A percentile compares a stretch with the other conserved stretches of the same genome.
phyloP scores from a whole-genome alignment of 1,284 basidiomycete species.

The Apiotrichum laibachii region DNA sequence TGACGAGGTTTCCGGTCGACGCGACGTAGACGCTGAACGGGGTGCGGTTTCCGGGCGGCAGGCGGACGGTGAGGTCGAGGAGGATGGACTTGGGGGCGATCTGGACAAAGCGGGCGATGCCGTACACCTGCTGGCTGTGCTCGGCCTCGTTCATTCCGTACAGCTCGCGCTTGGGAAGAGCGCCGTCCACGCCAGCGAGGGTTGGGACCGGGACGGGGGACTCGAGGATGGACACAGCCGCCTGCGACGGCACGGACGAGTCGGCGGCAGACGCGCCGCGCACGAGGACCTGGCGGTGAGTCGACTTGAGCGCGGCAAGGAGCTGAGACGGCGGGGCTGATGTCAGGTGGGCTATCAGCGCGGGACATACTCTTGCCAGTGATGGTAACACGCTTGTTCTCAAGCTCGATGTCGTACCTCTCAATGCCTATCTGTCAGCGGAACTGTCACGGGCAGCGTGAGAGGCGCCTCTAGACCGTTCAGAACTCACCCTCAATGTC shows the following conservation, averaged over 20 bases:
- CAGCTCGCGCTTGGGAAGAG: slow-evolving; percentile 25
- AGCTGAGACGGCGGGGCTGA: slow-evolving; percentile 50
- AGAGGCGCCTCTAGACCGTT: background rate
- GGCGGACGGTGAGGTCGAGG: slow-evolving; percentile 50
- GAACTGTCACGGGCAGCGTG: too few species aligned
- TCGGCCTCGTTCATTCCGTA: slow-evolving; percentile 45
- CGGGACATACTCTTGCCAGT: slow-evolving; percentile 45
- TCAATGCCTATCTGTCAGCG: slow-evolving; percentile 38
- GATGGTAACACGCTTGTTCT: slow-evolving; percentile 49
- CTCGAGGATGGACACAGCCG: slow-evolving; percentile 52
- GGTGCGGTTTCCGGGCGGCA: slow-evolving; percentile 26
- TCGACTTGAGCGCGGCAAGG: slow-evolving; percentile 48
- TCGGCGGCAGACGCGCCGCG: slow-evolving; percentile 43
- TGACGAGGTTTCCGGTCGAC: slow-evolving; percentile 46
- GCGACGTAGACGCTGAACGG: slow-evolving; percentile 43
- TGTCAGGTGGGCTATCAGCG: slow-evolving; percentile 5
- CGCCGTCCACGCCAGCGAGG: slow-evolving; percentile 18
- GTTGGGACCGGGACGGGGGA: slow-evolving; percentile 43
- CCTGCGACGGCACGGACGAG: slow-evolving; percentile 29
- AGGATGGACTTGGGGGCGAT: slow-evolving; percentile 47
- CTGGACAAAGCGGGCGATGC: slow-evolving; percentile 52
- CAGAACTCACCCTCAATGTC: slow-evolving; percentile 32
- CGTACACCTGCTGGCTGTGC: slow-evolving; percentile 50
- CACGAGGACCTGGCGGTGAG: slow-evolving; percentile 52
- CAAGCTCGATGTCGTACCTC: slow-evolving; percentile 50